A percentile compares a stretch with the other conserved stretches of the same genome.
Evolutionary conservation across 2,329 filamentous ascomycete species (phyloP).

Genomic region (Magnaporthales sp.): DNA sequence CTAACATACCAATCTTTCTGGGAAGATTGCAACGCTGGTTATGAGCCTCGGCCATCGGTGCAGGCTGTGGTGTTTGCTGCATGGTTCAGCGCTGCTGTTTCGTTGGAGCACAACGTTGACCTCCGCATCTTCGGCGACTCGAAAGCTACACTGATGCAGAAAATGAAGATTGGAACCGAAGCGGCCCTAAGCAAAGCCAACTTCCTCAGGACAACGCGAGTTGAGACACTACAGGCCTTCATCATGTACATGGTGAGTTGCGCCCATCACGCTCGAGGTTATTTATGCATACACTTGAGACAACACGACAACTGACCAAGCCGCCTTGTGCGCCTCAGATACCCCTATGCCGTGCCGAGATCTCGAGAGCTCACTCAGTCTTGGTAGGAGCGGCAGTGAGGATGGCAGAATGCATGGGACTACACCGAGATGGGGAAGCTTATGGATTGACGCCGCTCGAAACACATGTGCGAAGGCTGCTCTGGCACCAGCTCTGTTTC

Average conservation of each 20-base stretch:
- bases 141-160: conserved; percentile 49
- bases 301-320: conserved; percentile 10
- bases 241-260: conserved; percentile 64
- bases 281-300: neutral
- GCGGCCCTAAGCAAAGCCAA: conserved; percentile 59
- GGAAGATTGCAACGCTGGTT: conserved; percentile 47
- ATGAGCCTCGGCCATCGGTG: conserved; percentile 54
- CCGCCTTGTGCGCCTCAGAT: conserved; percentile 34
- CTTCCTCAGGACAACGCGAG: conserved; percentile 59
- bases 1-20: conserved; percentile 57
- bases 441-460: conserved; percentile 61
- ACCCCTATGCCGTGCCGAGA: conserved; percentile 61
- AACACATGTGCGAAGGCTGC: conserved; percentile 59
- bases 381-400: conserved; percentile 63
- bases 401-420: conserved; percentile 68
- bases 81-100: conserved; percentile 61
- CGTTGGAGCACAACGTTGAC: conserved; percentile 48
- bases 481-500: conserved; percentile 74
- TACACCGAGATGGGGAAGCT: conserved; percentile 61
- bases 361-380: conserved; percentile 66
- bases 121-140: conserved; percentile 41
- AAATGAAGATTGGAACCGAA: conserved; percentile 59
- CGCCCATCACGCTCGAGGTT: neutral
- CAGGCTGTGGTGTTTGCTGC: conserved; percentile 63
- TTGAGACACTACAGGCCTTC: conserved; percentile 70